Evolutionary conservation across 352 stramenopile genomes (phyloP), one percentile per base, ranked within the genome.

Genomic region (Globisporangium orthogonon): DNA sequence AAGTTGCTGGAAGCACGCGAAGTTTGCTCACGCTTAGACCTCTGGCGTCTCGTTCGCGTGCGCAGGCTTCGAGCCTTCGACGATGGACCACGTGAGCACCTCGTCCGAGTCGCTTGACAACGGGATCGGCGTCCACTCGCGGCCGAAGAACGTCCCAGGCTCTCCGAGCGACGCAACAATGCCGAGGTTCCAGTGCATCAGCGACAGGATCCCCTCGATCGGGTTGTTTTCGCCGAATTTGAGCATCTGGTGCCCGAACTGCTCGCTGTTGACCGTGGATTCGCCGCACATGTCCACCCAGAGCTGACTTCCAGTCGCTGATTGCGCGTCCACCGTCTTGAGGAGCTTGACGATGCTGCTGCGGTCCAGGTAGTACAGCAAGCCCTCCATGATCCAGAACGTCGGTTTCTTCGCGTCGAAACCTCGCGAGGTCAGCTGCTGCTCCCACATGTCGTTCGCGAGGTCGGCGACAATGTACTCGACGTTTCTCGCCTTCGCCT

Each of bases 221-320:
- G 56, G 48, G n/a, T 41, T 45, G 43, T 67, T 50, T 45, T 67
- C 61, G 40, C 49, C 61, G 18, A 61, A 67, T 35, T 66, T 65
- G 41, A 63, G 39, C 2, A 37, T 45, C 29, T 40, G 50, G 33
- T 50, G 11, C 17, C 45, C 59, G 15, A 43, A 55, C 30, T 28
- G 17, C 14, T 65, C 59, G 9, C 37, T 56, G 29, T 39, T 14
- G 14, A 58, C 5, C 5, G 52, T 39, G 0, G 51, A 47, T n/a
- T 39, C 7, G 28, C 61, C 61, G 31, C 56, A 60, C 61, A 67
- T 66, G 18, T 67, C 61, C n/a, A 29, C 61, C 61, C 61, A 67
- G 45, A 67, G 59, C 31, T 61, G 39, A 28, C 56, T 65, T 2
- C 52, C 58, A 0, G 55, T 6, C 29, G 50, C 56, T 7, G 61